These are phyloP conservation scores for Volvox reticuliferus DNA, from an alignment of 139 green algal species.

Conservation along the genomic window DNA sequence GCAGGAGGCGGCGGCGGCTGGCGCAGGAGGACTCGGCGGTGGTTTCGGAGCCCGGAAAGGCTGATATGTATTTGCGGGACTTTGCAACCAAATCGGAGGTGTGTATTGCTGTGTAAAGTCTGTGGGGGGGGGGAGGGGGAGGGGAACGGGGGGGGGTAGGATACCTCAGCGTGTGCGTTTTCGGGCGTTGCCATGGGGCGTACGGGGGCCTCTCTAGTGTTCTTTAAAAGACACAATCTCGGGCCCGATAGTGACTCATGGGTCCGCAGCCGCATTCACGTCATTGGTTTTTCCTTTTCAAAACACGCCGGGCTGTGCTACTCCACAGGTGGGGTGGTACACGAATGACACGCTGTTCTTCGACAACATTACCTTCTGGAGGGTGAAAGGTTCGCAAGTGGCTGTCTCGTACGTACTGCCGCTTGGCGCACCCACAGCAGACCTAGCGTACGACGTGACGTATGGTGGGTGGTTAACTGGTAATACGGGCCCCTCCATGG, in stretches of 20 bases:
- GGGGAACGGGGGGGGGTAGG: too few relatives aligned
- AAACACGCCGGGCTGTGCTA: too few relatives aligned
- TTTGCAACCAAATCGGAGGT: not conserved
- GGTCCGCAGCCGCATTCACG: too few relatives aligned
- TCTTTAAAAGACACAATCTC: too few relatives aligned
- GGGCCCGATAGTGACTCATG: too few relatives aligned
- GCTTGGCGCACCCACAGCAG: not conserved
- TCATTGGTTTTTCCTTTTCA: too few relatives aligned
- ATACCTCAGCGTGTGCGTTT: too few relatives aligned
- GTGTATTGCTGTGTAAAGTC: too few relatives aligned
- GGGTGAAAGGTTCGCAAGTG: not conserved
- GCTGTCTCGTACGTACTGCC: slow-evolving; percentile 4
- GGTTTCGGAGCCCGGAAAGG: not conserved
- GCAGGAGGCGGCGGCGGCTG: not conserved
- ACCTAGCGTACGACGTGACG: slow-evolving; percentile 1
- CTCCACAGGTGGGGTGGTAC: slow-evolving; percentile 7
- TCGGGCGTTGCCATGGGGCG: too few relatives aligned
- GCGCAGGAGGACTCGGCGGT: not conserved
- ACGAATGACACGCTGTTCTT: slow-evolving; percentile 5
- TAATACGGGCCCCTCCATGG: too few relatives aligned
- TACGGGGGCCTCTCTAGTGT: too few relatives aligned
- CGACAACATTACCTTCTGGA: not conserved
- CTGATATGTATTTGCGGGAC: not conserved
- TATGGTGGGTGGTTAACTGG: slow-evolving; percentile 3
- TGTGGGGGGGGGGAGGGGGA: too few relatives aligned